Conservation (phyloP, 257 asterid species). For the Echites panduratus region DNA sequence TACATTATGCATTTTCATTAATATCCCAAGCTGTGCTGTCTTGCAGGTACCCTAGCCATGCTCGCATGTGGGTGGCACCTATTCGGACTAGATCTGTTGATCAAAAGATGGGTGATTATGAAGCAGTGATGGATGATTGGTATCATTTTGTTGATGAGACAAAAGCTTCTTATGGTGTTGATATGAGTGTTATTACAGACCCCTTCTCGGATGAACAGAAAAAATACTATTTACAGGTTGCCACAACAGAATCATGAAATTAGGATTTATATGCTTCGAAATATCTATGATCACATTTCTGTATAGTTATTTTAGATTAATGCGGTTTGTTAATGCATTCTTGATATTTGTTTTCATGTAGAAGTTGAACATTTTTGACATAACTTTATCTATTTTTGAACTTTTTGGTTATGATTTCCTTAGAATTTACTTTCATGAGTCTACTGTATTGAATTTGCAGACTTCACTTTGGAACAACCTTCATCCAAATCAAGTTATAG, state of each 20-base stretch:
- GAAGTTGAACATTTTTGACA: not conserved
- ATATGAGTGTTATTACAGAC: slow-evolving; percentile 71
- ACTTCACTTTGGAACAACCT: slow-evolving; percentile 85
- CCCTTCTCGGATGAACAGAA: slow-evolving; percentile 67
- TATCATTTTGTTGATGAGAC: slow-evolving; percentile 56
- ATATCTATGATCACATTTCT: not conserved
- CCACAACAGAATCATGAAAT: slow-evolving; percentile 8
- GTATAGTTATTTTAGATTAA: not conserved
- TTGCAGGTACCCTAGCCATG: slow-evolving; percentile 97
- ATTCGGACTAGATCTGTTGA: slow-evolving; percentile 67
- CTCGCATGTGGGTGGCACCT: slow-evolving; percentile 95
- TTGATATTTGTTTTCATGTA: not conserved
- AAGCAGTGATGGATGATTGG: slow-evolving; percentile 74
- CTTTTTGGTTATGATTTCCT: slow-evolving; percentile 2
- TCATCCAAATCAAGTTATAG: slow-evolving; percentile 81
- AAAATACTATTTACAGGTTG: slow-evolving; percentile 84
- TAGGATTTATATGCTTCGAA: not conserved
- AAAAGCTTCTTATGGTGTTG: slow-evolving; percentile 68
- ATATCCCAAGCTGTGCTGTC: slow-evolving; percentile 10
- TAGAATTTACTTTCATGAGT: slow-evolving; percentile 11
- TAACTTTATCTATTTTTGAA: not conserved
- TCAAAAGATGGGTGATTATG: slow-evolving; percentile 56
- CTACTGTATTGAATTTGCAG: slow-evolving; percentile 33
- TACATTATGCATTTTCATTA: not conserved
- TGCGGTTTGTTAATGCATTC: not conserved